Evolutionary conservation across 805 yeast species (phyloP).

Genomic region (Yarrowia osloensis): DNA sequence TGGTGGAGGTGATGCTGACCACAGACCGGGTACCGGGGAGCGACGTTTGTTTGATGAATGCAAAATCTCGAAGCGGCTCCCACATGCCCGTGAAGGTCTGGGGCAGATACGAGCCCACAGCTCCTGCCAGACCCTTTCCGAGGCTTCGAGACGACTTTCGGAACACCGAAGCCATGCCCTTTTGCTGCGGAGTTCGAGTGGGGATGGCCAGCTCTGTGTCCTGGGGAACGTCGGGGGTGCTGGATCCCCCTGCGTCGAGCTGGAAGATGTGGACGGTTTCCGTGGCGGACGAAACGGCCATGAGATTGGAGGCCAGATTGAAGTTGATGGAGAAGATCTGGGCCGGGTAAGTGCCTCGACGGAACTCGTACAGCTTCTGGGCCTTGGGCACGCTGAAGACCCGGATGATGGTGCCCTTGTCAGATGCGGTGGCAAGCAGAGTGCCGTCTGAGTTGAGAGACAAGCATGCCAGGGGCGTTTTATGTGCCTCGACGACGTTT

Average conservation of each 20-base stretch:
- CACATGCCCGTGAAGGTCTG: constrained; percentile 75
- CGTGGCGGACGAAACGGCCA: constrained; percentile 84
- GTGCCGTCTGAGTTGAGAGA: constrained; percentile 74
- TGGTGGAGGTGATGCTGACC: constrained; percentile 44
- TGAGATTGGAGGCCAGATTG: constrained; percentile 64
- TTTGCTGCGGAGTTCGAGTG: constrained; percentile 30
- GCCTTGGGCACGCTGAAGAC: constrained; percentile 67
- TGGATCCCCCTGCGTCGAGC: constrained; percentile 40
- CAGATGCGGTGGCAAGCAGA: constrained; percentile 83
- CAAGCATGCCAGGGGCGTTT: constrained; percentile 67
- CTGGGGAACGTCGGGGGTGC: constrained; percentile 9
- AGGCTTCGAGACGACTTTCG: constrained; percentile 43
- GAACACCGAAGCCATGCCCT: constrained; percentile 38
- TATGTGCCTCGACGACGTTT: constrained; percentile 84
- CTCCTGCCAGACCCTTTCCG: constrained; percentile 60
- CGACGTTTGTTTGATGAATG: constrained; percentile 59
- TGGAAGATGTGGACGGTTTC: constrained; percentile 93
- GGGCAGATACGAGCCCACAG: constrained; percentile 86
- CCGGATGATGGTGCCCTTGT: constrained; percentile 85
- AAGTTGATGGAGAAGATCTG: constrained; percentile 75
- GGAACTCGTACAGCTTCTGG: constrained; percentile 63
- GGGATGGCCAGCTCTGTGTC: constrained; percentile 10
- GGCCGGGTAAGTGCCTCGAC: constrained; percentile 86
- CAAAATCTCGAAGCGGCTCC: constrained; percentile 87
- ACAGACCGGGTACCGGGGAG: constrained; percentile 51